Evolutionary conservation across 108 stramenopile species (phyloP).

Genomic region (Skeletonema costatum): DNA sequence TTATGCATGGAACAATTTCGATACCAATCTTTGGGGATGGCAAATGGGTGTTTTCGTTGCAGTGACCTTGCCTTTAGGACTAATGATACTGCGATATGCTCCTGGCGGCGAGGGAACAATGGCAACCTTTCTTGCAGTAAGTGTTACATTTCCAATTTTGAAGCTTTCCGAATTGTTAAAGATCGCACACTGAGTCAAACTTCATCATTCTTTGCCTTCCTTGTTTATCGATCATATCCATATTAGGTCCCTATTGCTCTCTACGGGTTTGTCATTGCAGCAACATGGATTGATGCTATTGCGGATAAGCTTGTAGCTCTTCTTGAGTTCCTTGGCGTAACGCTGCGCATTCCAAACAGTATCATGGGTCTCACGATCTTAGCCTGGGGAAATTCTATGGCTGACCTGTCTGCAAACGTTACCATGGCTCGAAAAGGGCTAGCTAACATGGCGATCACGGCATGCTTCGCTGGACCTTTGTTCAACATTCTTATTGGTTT

Average conservation of each 20-base stretch:
- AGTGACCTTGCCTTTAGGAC: conserved; percentile 24
- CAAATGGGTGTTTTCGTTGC: conserved; percentile 22
- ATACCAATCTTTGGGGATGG: conserved; percentile 38
- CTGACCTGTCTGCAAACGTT: conserved; percentile 74
- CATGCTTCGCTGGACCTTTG: conserved; percentile 78
- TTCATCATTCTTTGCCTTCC: not conserved
- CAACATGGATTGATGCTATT: conserved; percentile 78
- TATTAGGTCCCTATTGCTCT: conserved; percentile 51
- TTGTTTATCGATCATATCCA: not conserved
- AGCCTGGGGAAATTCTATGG: conserved; percentile 84
- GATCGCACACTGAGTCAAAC: not conserved
- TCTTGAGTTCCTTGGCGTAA: conserved; percentile 63
- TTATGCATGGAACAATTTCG: conserved; percentile 36
- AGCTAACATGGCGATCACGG: conserved; percentile 67
- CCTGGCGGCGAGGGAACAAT: conserved; percentile 61
- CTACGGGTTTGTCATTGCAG: conserved; percentile 60
- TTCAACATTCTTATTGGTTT: conserved; percentile 71
- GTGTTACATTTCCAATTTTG: not conserved
- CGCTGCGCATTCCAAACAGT: conserved; percentile 48
- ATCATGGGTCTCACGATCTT: conserved; percentile 78
- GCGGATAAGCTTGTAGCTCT: conserved; percentile 69
- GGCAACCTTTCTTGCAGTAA: conserved; percentile 24
- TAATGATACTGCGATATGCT: conserved; percentile 41
- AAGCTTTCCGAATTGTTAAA: not conserved
- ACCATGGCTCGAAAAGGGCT: conserved; percentile 77